Base-by-base conservation (phyloP, 1,139 yeast species). In the Yamadazyma triangularis region DNA sequence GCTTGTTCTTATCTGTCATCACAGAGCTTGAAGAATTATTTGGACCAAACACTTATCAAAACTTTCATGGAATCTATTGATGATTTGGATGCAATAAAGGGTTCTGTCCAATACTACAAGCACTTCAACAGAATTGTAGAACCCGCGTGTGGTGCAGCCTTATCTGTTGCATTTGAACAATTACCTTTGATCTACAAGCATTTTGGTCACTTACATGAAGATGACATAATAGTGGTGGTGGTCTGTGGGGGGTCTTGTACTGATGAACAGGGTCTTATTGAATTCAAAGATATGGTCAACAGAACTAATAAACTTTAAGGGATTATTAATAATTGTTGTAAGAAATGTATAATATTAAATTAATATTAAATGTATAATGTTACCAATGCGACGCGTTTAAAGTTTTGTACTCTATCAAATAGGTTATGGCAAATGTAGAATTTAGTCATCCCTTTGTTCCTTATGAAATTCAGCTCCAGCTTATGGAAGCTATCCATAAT, bases 361-460 rank as follows among this genome's bases (percentile, higher is more conserved):
- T n/a, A n/a, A n/a, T n/a, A n/a, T n/a, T n/a, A n/a, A n/a, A n/a
- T n/a, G n/a, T n/a, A n/a, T n/a, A n/a, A n/a, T n/a, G n/a, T n/a
- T n/a, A n/a, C n/a, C n/a, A n/a, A n/a, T n/a, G n/a, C n/a, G n/a
- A n/a, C n/a, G n/a, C n/a, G n/a, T n/a, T n/a, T n/a, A n/a, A n/a
- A n/a, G n/a, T n/a, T n/a, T n/a, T n/a, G n/a, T n/a, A n/a, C n/a
- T n/a, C n/a, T n/a, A n/a, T n/a, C n/a, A n/a, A n/a, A n/a, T n/a
- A n/a, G n/a, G n/a, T n/a, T n/a, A 27, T 27, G 15, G 26, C 11
- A 20, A 29, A 15, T 22, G 35, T 27, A 21, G 36, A 35, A 23
- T 87, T 73, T 51, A 56, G 70, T 50, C 97, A 89, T 51, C 97
- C 97, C 1, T 91, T 69, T 48, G 52, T 56, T 31, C 96, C 97